Evolutionary conservation across 768 basidiomycete species (phyloP), one percentile per base, ranked within the genome.

Genomic region (Tubosaeta brunneosetosa): DNA sequence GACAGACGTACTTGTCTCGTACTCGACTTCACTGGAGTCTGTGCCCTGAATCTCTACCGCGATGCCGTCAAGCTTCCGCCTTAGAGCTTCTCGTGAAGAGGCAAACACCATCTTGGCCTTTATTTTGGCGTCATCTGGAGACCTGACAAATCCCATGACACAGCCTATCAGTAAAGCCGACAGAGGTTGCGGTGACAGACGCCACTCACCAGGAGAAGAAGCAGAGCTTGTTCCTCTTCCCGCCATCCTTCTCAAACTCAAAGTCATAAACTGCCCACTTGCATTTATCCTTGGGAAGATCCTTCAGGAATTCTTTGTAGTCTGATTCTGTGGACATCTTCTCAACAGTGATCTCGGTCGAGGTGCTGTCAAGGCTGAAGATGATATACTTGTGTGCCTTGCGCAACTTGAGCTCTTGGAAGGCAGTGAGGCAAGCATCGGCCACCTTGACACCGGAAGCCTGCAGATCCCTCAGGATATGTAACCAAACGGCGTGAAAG

Each of bases 91-190:
- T 67, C 85, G 88, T 47, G 95, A 97, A 22, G 91, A 85, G n/a
- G 95, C 88, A 71, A 81, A 88, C 61, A 97, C 65, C 94, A 98
- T 97, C 86, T 94, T 97, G 66, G 79, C 72, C 74, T 85, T 94
- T 70, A 95, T 77, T 76, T 83, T 88, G 41, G 93, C 85, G 19
- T 66, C 69, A 62, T 97, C 94, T 55, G 97, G 94, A 16, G 85
- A 78, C 95, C 95, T 97, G 64, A 26, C 38, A 31, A 56, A 43
- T 44, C 3, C 16, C 6, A 27, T 16, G 33, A 17, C 11, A 27
- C 17, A 19, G 3, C 8, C n/a, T n/a, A 47, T 33, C 40, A 37
- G 32, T 51, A 31, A 55, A 34, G 44, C 17, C 7, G 32, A 25
- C 31, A 10, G 16, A 34, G 7, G 12, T 17, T 38, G 3, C 27